phyloP scores from a whole-genome alignment of 2,329 filamentous ascomycete species.

The Thermochaetoides dissita region DNA sequence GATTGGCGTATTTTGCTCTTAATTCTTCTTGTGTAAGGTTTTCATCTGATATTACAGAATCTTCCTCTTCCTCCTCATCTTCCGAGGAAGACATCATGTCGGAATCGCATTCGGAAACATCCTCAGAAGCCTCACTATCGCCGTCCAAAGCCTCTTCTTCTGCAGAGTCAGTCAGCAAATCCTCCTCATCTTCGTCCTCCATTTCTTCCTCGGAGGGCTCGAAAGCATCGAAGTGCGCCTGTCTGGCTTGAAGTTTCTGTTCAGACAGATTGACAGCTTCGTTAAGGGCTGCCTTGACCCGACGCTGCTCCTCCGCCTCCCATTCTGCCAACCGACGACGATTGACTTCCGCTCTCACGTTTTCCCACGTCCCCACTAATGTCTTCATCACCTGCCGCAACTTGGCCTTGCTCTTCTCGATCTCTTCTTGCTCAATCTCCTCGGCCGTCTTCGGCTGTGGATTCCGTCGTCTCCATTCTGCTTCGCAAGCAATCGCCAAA shows the following conservation, averaged over 20 bases:
- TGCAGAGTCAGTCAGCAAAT: slow-evolving; percentile 28
- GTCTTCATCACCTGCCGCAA: slow-evolving; percentile 59
- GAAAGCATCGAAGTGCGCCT: slow-evolving; percentile 39
- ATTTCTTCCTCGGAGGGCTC: slow-evolving; percentile 28
- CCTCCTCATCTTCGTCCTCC: slow-evolving; percentile 29
- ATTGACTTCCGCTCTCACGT: slow-evolving; percentile 48
- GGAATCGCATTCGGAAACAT: slow-evolving; percentile 21
- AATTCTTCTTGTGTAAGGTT: slow-evolving; percentile 56
- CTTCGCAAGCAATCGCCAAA: slow-evolving; percentile 62
- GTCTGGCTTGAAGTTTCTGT: slow-evolving; percentile 51
- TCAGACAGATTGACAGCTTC: slow-evolving; percentile 61
- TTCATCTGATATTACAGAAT: slow-evolving; percentile 43
- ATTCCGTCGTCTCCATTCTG: slow-evolving; percentile 54
- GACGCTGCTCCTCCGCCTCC: slow-evolving; percentile 51
- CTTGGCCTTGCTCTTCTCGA: slow-evolving; percentile 48
- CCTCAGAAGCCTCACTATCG: slow-evolving; percentile 24
- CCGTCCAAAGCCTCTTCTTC: slow-evolving; percentile 17
- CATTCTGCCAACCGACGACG: slow-evolving; percentile 44
- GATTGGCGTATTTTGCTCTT: slow-evolving; percentile 52
- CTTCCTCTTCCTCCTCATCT: slow-evolving; percentile 48
- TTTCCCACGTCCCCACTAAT: slow-evolving; percentile 47
- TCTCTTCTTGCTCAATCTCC: slow-evolving; percentile 67
- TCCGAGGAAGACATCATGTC: slow-evolving; percentile 48
- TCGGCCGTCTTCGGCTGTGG: slow-evolving; percentile 60
- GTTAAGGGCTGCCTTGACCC: slow-evolving; percentile 54